A percentile compares a stretch with the other conserved stretches of the same genome.
These are phyloP conservation scores for Rhizomucor miehei DNA, from an alignment of 371 early-diverging fungal genomes.

Conservation along the genomic window DNA sequence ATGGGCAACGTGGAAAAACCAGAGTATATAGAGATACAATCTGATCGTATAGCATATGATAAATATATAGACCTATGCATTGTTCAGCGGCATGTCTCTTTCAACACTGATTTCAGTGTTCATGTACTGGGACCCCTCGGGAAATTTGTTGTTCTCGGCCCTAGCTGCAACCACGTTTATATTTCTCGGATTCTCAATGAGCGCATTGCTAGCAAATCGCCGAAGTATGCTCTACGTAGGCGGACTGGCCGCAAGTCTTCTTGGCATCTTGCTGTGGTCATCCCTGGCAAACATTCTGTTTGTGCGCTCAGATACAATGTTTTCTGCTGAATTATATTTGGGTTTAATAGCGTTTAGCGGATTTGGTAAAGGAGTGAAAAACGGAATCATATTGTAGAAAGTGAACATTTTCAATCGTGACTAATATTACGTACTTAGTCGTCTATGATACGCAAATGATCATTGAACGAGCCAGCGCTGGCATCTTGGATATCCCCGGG, in stretches of 20 bases:
- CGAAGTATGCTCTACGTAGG: slow-evolving; percentile 47
- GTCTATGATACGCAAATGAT: slow-evolving; percentile 66
- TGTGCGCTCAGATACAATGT: slow-evolving; percentile 35
- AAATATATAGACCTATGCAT: slow-evolving; percentile 27
- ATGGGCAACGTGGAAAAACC: no score
- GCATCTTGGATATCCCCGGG: slow-evolving; percentile 42
- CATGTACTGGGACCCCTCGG: slow-evolving; percentile 34
- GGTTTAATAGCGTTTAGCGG: slow-evolving; percentile 54
- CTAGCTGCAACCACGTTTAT: slow-evolving; percentile 44
- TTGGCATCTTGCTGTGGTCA: slow-evolving; percentile 37
- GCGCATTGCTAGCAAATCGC: slow-evolving; percentile 45
- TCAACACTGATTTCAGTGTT: slow-evolving; percentile 21
- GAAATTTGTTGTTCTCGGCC: slow-evolving; percentile 30
- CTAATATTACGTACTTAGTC: no score
- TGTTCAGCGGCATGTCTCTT: slow-evolving; percentile 41
- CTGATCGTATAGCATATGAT: not conserved
- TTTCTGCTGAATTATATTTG: slow-evolving; percentile 48
- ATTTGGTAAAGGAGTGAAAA: slow-evolving; percentile 29
- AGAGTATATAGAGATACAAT: no score
- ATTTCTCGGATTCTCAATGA: slow-evolving; percentile 47
- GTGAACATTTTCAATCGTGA: no score
- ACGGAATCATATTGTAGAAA: not conserved
- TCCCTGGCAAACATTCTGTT: slow-evolving; percentile 46
- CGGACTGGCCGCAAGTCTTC: slow-evolving; percentile 38
- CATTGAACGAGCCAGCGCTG: slow-evolving; percentile 50